Percentiles rank a stretch among this genome's conserved stretches.
Evolutionary conservation across 169 alveolate genomes (phyloP).

Genomic region (Theileria orientalis): DNA sequence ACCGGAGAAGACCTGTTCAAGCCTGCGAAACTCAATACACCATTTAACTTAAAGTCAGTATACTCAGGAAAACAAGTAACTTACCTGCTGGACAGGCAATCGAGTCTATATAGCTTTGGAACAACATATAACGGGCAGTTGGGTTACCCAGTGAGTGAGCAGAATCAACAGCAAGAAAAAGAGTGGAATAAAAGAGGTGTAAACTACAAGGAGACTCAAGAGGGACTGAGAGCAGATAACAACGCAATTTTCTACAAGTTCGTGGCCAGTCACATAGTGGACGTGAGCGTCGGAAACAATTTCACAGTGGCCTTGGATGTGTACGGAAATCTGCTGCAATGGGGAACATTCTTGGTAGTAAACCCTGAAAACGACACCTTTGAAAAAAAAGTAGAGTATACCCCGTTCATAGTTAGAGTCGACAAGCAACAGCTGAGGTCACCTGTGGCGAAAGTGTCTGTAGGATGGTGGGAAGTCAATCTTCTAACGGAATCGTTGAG

Average conservation of each 20-base stretch:
- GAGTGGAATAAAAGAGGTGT: not conserved
- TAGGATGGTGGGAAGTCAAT: constrained; percentile 57
- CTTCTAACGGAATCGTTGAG: constrained; percentile 42
- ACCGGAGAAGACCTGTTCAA: not conserved
- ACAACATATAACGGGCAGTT: constrained; percentile 52
- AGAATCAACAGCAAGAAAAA: not conserved
- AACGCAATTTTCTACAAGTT: not conserved
- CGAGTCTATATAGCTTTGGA: constrained; percentile 42
- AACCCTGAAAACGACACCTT: constrained; percentile 9
- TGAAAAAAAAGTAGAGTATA: constrained; percentile 1
- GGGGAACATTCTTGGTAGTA: constrained; percentile 50
- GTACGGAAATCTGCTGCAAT: constrained; percentile 20
- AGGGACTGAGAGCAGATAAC: not conserved
- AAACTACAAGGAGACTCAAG: not conserved
- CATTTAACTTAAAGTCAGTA: constrained; percentile 2
- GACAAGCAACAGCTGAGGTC: constrained; percentile 33
- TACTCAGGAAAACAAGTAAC: constrained; percentile 44
- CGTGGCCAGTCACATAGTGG: not conserved
- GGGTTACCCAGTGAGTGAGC: constrained; percentile 18
- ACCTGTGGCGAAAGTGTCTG: constrained; percentile 33
- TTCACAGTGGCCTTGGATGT: constrained; percentile 39
- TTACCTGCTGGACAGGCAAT: constrained; percentile 40
- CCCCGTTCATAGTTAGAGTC: constrained; percentile 13
- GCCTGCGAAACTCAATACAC: constrained; percentile 14
- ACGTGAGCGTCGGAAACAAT: constrained; percentile 41